Percentiles rank a stretch among this genome's conserved stretches.
phyloP scores from a whole-genome alignment of 2,329 filamentous ascomycete species.

The Madurella fahalii region DNA sequence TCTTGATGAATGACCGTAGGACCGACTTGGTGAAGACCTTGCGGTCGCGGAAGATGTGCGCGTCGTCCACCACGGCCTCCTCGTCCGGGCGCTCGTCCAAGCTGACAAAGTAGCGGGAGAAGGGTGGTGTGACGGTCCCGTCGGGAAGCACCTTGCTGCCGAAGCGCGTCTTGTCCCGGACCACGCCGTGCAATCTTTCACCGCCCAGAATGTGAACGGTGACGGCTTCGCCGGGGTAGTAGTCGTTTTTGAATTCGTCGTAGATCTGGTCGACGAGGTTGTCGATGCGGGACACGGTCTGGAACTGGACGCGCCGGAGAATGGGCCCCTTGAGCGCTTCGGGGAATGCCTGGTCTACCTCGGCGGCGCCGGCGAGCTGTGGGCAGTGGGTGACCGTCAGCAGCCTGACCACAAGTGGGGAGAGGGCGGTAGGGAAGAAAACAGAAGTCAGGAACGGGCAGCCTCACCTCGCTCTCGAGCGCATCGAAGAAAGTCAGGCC shows the following conservation, averaged over 20 bases:
- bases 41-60: constrained; percentile 79
- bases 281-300: constrained; percentile 83
- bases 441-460: not conserved
- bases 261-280: constrained; percentile 66
- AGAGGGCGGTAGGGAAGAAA: not conserved
- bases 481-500: constrained; percentile 90
- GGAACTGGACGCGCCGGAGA: constrained; percentile 85
- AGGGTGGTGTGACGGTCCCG: constrained; percentile 65
- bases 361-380: constrained; percentile 72
- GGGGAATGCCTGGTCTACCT: constrained; percentile 88
- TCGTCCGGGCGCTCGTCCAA: constrained; percentile 63
- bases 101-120: constrained; percentile 76
- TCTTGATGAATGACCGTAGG: constrained; percentile 88
- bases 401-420: constrained; percentile 18
- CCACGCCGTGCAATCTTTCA: constrained; percentile 66
- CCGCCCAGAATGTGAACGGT: constrained; percentile 66
- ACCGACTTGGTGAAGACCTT: constrained; percentile 94
- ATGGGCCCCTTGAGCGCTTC: constrained; percentile 88
- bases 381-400: constrained; percentile 27
- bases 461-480: constrained; percentile 77
- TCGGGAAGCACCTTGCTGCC: constrained; percentile 59
- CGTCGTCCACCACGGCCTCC: constrained; percentile 74
- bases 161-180: constrained; percentile 82
- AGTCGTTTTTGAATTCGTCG: constrained; percentile 81
- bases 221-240: constrained; percentile 84